Evolutionary conservation across 2,329 filamentous ascomycete genomes (phyloP).

Genomic region (Hymenoscyphus salicellus): DNA sequence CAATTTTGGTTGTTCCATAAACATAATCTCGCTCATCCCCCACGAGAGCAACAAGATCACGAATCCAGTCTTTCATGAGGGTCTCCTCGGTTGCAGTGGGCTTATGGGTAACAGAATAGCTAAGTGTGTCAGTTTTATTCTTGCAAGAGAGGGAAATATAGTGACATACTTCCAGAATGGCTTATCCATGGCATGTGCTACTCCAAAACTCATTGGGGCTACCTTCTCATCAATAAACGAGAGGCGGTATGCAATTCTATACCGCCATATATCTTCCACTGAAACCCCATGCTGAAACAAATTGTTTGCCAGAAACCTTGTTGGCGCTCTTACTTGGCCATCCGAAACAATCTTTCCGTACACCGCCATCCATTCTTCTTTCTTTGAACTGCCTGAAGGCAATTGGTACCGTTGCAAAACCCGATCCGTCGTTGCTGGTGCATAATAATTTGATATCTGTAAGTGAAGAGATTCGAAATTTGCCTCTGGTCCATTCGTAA

Average conservation of each 20-base stretch:
- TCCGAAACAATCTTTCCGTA: slow-evolving; percentile 29
- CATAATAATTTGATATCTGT: slow-evolving; percentile 45
- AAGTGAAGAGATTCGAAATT: slow-evolving; percentile 37
- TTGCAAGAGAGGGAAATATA: background rate
- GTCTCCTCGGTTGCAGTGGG: slow-evolving; percentile 36
- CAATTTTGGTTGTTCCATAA: slow-evolving; percentile 37
- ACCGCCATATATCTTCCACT: slow-evolving; percentile 41
- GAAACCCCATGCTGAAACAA: slow-evolving; percentile 36
- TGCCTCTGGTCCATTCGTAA: slow-evolving; percentile 39
- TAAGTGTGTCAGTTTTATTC: background rate
- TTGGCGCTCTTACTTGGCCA: slow-evolving; percentile 41
- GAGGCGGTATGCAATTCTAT: slow-evolving; percentile 42
- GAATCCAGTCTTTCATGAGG: slow-evolving; percentile 42
- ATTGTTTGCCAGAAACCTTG: slow-evolving; percentile 36
- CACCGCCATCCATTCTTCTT: no score
- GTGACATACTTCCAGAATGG: slow-evolving; percentile 43
- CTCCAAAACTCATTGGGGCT: slow-evolving; percentile 38
- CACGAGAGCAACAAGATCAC: slow-evolving; percentile 40
- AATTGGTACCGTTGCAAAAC: no score
- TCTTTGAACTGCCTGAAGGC: no score
- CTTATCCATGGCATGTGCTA: slow-evolving; percentile 43
- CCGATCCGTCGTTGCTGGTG: slow-evolving; percentile 33
- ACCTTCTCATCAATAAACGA: slow-evolving; percentile 43
- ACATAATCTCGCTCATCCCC: slow-evolving; percentile 32
- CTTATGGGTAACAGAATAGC: slow-evolving; percentile 41